Conservation (phyloP, 2,329 filamentous ascomycete species). For the Exophiala xenobiotica region DNA sequence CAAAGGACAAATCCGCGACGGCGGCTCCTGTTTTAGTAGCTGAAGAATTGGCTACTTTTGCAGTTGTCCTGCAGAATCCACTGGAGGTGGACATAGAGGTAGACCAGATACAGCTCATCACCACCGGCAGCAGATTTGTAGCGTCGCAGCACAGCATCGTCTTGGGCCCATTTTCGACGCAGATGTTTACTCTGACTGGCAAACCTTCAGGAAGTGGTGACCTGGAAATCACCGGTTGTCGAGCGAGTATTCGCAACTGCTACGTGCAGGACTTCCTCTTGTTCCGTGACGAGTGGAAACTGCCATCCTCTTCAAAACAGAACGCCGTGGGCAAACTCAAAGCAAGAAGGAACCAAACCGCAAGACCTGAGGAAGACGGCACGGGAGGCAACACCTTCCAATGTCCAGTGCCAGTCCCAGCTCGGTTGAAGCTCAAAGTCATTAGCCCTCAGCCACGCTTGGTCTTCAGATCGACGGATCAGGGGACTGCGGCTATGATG, state of each 20-base stretch:
- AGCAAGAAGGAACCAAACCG: not conserved
- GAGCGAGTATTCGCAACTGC: constrained; percentile 78
- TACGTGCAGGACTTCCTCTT: constrained; percentile 80
- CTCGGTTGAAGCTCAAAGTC: constrained; percentile 45
- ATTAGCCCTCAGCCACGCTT: constrained; percentile 78
- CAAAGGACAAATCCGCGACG: constrained; percentile 62
- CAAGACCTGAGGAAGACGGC: constrained; percentile 40
- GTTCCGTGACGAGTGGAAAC: constrained; percentile 73
- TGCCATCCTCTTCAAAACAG: constrained; percentile 67
- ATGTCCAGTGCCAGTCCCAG: constrained; percentile 8
- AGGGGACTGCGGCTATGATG: constrained; percentile 86
- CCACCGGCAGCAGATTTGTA: constrained; percentile 70
- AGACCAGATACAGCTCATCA: constrained; percentile 73
- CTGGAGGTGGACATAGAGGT: constrained; percentile 92
- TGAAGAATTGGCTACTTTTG: constrained; percentile 73
- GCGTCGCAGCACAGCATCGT: constrained; percentile 63
- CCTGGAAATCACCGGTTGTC: constrained; percentile 73
- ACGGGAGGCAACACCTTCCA: not conserved
- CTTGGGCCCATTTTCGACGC: constrained; percentile 79
- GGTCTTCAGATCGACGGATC: constrained; percentile 69
- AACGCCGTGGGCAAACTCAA: constrained; percentile 63
- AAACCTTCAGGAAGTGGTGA: constrained; percentile 66
- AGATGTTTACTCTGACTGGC: constrained; percentile 71
- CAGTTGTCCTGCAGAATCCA: constrained; percentile 85
- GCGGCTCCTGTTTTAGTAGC: constrained; percentile 72